Evolutionary conservation across 768 basidiomycete genomes (phyloP), one percentile per base, ranked within the genome.

Genomic region (Harrya chromipes): DNA sequence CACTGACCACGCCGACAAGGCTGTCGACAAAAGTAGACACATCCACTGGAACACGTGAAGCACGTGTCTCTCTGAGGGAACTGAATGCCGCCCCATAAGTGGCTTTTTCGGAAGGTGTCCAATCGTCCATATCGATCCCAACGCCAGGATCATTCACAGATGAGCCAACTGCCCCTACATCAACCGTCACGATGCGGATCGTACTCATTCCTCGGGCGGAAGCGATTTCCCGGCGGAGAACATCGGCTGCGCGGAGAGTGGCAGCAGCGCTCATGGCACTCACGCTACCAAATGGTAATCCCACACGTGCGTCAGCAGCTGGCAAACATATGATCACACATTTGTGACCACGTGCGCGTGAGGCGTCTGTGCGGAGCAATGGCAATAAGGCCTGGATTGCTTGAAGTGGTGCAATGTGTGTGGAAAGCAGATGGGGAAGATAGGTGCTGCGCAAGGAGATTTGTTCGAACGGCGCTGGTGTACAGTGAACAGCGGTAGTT

Each of bases 201-300:
- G 45, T 43, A 6, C 71, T 47, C 87, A 89, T 80, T 56, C 83
- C 82, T 61, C 75, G 78, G 73, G 87, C 83, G 1, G 75, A 71
- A 49, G 81, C 80, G 6, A 85, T 80, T 70, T 92, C 90, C 19
- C 88, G 73, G 16, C 88, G 79, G 24, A 92, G 78, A 20, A 91
- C 79, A 52, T 90, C 86, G 12, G 80, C 73, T 0, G 75, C 90
- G 38, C 85, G 83, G 19, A 86, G 71, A 14, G 84, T 90, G 43
- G 82, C 81, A 4, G 83, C 84, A 26, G 85, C 83, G 53, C 80
- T 82, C 86, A 93, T 91, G 11, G 87, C 80, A 50, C 82, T 81
- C 36, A 84, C 80, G 17, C 68, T 60, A 19, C 70, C 63, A 55
- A 79, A 90, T 6, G 89, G 86, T n/a, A 90, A 70, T 11, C 89